Evolutionary conservation across 768 basidiomycete species (phyloP), one percentile per base, ranked within the genome.

Genomic region (Naganishia vaughanmartiniae): DNA sequence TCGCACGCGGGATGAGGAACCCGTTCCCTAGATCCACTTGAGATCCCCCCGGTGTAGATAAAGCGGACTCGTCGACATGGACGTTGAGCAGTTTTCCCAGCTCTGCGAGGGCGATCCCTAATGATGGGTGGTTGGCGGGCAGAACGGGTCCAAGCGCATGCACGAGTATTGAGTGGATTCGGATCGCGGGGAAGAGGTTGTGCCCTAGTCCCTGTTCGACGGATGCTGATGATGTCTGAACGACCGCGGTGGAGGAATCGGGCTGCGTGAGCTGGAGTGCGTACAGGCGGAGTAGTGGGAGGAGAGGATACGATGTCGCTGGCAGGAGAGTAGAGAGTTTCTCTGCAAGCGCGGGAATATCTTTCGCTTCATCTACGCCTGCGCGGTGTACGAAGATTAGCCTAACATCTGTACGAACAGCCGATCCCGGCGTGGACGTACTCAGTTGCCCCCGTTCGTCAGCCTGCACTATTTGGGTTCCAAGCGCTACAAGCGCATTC

Each of bases 41-140:
- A 14, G 48, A 51, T 7, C 14, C 48, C 21, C 21, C 48, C n/a
- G 19, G 48, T 51, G 48, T 24, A 51, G 48, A n/a, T 4, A n/a
- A 51, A 51, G 21, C 54, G 51, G 33, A 70, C 24, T 67, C 73
- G 26, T 39, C 76, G 21, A 74, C 72, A 74, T 92, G 90, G 0
- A 92, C 89, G 0, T 87, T 86, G 7, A 93, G 84, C 9, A 93
- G 82, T 81, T 92, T 93, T 0, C 90, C 92, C 7, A 91, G 83
- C 78, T 94, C 92, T 2, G 89, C 87, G 10, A 89, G 82, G 4
- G 89, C 87, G 28, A 94, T 82, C 0, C 87, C 91, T 0, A 90
- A 85, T 0, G 89, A 85, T 0, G 93, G 92, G 78, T 95, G 93
- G 1, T 89, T 90, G 12, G 83, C 78, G 0, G 83, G 80, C 21